Evolutionary conservation across 2,329 filamentous ascomycete species (phyloP).

Genomic region (Diaporthe sp.): DNA sequence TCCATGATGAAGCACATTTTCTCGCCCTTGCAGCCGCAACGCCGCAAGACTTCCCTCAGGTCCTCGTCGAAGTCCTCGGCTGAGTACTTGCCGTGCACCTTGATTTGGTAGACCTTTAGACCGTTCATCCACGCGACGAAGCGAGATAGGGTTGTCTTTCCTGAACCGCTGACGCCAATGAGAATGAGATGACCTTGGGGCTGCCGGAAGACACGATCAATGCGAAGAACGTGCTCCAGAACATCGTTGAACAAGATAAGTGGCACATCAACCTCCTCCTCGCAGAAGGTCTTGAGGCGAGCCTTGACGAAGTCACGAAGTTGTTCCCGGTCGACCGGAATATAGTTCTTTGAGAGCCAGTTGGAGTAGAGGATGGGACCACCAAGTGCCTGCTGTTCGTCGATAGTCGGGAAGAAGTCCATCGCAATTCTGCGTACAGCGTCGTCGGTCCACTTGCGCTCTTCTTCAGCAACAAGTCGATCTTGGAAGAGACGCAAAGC

Average conservation of each 20-base stretch:
- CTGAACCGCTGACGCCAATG: constrained; percentile 97
- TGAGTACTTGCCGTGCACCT: constrained; percentile 98
- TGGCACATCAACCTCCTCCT: constrained; percentile 98
- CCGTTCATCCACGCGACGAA: constrained; percentile 99
- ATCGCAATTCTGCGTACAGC: constrained; percentile 88
- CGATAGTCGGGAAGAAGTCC: constrained; percentile 95
- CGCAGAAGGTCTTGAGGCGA: constrained; percentile 96
- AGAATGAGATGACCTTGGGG: constrained; percentile 98
- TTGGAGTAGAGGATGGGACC: constrained; percentile 98
- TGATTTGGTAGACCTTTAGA: constrained; percentile 99
- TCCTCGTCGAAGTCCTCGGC: constrained; percentile 99
- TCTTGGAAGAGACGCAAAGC: constrained; percentile 97
- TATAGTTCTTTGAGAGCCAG: constrained; percentile 99
- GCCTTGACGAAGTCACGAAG: constrained; percentile 98
- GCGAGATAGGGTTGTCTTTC: constrained; percentile 96
- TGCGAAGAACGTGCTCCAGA: constrained; percentile 96
- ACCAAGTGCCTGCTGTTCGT: constrained; percentile 88
- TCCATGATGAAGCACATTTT: constrained; percentile 99
- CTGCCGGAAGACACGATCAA: constrained; percentile 98
- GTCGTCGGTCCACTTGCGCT: constrained; percentile 95
- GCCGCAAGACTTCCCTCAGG: constrained; percentile 89
- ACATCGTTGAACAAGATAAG: constrained; percentile 99
- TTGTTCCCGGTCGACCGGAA: constrained; percentile 95
- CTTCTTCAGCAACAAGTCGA: constrained; percentile 93
- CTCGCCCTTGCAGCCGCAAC: constrained; percentile 97